These are phyloP conservation scores for Diacronema lutheri DNA, from an alignment of 78 protist species.

Conservation along the genomic window DNA sequence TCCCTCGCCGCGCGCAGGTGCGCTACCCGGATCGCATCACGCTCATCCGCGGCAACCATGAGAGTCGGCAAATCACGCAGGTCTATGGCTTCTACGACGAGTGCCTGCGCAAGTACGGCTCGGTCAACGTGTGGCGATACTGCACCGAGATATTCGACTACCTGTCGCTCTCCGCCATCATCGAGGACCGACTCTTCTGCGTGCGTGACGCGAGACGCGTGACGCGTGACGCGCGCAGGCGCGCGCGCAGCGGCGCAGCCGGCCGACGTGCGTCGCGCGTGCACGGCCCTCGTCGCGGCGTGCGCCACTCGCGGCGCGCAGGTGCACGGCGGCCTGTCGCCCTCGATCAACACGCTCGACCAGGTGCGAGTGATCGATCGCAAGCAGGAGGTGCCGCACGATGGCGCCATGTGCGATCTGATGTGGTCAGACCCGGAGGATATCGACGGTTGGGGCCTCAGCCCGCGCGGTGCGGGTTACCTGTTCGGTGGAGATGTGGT, in stretches of 20 bases:
- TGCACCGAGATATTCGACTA: conserved; percentile 98
- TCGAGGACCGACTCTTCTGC: conserved; percentile 85
- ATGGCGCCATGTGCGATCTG: conserved; percentile 99
- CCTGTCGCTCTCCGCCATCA: conserved; percentile 89
- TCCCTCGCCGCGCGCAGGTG: too few relatives aligned
- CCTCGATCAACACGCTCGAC: conserved; percentile 87
- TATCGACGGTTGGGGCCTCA: conserved; percentile 91
- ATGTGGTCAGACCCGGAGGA: conserved; percentile 98
- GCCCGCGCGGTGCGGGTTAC: conserved; percentile 99
- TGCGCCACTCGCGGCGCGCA: too few relatives aligned
- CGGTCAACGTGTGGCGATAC: conserved; percentile 90
- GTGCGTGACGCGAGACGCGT: too few relatives aligned
- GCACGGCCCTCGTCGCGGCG: too few relatives aligned
- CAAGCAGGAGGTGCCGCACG: conserved; percentile 97
- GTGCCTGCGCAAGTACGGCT: conserved; percentile 96
- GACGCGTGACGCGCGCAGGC: too few relatives aligned
- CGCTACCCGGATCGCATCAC: conserved; percentile 93
- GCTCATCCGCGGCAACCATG: conserved; percentile 99
- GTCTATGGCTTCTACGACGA: conserved; percentile 99
- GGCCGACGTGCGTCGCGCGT: too few relatives aligned
- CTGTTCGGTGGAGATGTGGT: conserved; percentile 85
- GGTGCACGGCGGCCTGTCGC: conserved; percentile 99
- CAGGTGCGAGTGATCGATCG: conserved; percentile 95
- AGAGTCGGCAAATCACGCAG: conserved; percentile 96
- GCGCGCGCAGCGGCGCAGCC: not conserved